Conservation (phyloP, 305 asterid genomes). For the Salvia sclarea region DNA sequence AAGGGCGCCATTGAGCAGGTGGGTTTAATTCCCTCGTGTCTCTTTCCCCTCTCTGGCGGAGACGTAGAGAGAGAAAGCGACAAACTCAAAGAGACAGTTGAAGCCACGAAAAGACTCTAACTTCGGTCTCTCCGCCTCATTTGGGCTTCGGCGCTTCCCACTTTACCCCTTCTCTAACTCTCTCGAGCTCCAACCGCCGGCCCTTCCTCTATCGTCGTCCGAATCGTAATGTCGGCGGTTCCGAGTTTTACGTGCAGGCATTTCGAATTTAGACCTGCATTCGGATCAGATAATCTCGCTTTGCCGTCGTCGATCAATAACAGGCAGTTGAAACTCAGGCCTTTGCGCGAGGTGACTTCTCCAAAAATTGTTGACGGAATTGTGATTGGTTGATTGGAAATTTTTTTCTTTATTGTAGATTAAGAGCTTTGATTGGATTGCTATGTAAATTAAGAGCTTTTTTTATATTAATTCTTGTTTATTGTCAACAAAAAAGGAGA, state of each 20-base stretch:
- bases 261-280: conserved; percentile 42
- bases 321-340: conserved; percentile 31
- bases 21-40: conserved; percentile 1
- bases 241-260: conserved; percentile 43
- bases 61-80: conserved; percentile 28
- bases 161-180: conserved; percentile 23
- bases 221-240: conserved; percentile 44
- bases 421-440: background rate
- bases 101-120: conserved; percentile 11
- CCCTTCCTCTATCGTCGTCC: conserved; percentile 20
- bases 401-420: conserved; percentile 4
- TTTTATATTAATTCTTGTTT: background rate
- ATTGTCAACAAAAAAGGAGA: background rate
- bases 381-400: conserved; percentile 6
- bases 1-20: conserved; percentile 9
- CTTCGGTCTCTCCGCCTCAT: conserved; percentile 47
- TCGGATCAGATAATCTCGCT: conserved; percentile 32
- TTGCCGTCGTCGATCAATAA: conserved; percentile 34
- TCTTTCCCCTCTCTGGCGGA: conserved; percentile 21
- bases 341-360: conserved; percentile 35
- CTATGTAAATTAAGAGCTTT: background rate
- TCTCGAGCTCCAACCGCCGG: conserved; percentile 11
- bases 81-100: conserved; percentile 11
- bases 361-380: background rate
- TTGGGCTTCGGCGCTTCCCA: conserved; percentile 12